A percentile compares a stretch with the other conserved stretches of the same genome.
Evolutionary conservation across 2,329 filamentous ascomycete genomes (phyloP).

Genomic region (Ophiocordyceps camponoti-floridani): DNA sequence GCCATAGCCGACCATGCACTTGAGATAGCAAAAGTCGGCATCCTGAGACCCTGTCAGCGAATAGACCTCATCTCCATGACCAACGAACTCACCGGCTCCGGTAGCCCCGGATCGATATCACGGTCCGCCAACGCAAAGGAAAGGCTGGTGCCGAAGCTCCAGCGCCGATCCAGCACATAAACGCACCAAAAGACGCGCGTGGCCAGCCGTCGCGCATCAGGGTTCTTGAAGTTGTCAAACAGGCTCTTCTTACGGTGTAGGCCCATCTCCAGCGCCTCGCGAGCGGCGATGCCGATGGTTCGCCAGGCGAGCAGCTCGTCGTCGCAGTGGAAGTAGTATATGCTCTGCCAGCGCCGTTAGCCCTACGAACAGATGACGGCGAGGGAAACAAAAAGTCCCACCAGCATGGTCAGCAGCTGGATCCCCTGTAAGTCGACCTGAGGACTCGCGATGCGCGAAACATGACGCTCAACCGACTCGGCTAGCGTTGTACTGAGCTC

Average conservation of each 20-base stretch:
- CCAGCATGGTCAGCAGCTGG: constrained; percentile 14
- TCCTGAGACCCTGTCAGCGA: constrained; percentile 5
- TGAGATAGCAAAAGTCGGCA: constrained; percentile 19
- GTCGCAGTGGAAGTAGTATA: constrained; percentile 25
- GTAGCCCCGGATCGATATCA: constrained; percentile 29
- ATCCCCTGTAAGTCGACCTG: constrained; percentile 16
- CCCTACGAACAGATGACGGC: not conserved
- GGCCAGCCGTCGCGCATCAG: constrained; percentile 11
- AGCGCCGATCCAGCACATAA: constrained; percentile 31
- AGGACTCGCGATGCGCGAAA: constrained; percentile 10
- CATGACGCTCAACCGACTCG: constrained; percentile 11
- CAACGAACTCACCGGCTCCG: constrained; percentile 15
- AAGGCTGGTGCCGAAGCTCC: constrained; percentile 31
- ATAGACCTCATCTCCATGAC: not conserved
- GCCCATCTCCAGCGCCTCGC: constrained; percentile 28
- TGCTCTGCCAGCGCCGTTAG: constrained; percentile 11
- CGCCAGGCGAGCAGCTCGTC: constrained; percentile 31
- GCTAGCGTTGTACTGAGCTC: constrained; percentile 11
- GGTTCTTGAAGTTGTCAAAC: constrained; percentile 17
- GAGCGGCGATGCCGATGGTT: constrained; percentile 24
- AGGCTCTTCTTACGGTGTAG: constrained; percentile 27
- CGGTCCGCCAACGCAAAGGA: constrained; percentile 28
- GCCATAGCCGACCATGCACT: constrained; percentile 28
- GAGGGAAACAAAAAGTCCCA: constrained; percentile 1
- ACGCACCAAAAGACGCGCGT: constrained; percentile 29